Evolutionary conservation across 2,329 filamentous ascomycete genomes (phyloP).

Genomic region (Cordyceps tenuipes): DNA sequence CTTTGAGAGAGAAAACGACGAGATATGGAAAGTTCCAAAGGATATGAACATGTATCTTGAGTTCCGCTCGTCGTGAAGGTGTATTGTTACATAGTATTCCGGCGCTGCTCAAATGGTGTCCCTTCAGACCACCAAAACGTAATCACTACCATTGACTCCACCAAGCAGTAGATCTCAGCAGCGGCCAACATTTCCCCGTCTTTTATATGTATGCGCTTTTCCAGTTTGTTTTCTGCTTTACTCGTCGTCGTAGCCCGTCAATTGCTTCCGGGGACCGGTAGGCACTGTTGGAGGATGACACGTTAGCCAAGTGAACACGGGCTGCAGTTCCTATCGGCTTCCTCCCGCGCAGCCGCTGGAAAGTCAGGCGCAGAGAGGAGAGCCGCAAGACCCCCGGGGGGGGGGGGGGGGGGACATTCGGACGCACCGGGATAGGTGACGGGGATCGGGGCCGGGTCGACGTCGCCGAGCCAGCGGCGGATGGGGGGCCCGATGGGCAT

Average conservation of each 20-base stretch:
- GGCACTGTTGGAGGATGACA: constrained; percentile 36
- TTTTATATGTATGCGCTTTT: constrained; percentile 9
- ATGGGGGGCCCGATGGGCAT: constrained; percentile 67
- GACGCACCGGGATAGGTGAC: constrained; percentile 86
- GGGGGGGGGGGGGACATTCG: background rate
- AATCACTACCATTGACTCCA: background rate
- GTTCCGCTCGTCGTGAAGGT: background rate
- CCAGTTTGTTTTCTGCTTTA: constrained; percentile 17
- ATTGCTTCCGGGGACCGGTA: constrained; percentile 47
- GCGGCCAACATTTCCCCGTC: background rate
- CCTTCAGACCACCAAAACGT: background rate
- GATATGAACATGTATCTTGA: no score
- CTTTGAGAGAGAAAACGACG: background rate
- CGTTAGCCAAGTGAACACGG: background rate
- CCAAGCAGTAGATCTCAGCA: background rate
- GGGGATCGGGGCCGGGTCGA: constrained; percentile 63
- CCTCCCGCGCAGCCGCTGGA: background rate
- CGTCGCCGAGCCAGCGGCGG: constrained; percentile 64
- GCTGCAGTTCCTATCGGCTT: background rate
- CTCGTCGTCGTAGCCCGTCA: constrained; percentile 54
- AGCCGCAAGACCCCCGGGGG: no score
- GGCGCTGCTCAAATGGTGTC: background rate
- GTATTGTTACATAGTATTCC: constrained; percentile 10
- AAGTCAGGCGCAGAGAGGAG: background rate
- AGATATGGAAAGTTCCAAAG: background rate